These are phyloP conservation scores for Psilocybe subaeruginosa DNA, from an alignment of 768 basidiomycete species.

Conservation along the genomic window DNA sequence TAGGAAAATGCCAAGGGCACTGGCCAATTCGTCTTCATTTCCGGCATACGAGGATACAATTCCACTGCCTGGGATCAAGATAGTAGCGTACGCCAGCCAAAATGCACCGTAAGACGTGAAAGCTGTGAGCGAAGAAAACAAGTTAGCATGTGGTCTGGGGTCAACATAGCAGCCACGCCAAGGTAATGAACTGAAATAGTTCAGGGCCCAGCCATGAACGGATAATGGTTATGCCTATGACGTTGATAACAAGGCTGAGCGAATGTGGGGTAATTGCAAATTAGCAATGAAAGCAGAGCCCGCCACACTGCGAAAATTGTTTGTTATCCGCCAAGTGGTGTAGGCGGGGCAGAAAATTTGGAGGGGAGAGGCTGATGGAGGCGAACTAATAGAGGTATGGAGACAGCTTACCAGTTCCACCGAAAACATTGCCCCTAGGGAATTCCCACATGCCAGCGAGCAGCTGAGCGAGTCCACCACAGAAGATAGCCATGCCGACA, in stretches of 20 bases:
- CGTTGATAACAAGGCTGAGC: conserved; percentile 2
- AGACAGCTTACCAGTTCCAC: conserved; percentile 65
- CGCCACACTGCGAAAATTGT: not conserved
- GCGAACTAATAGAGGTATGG: not conserved
- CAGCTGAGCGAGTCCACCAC: conserved; percentile 84
- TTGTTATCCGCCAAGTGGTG: not conserved
- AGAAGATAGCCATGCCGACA: conserved; percentile 85
- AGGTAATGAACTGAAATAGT: not conserved
- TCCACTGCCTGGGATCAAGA: conserved; percentile 73
- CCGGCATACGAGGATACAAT: conserved; percentile 53
- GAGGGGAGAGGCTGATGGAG: not conserved
- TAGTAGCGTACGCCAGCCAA: conserved; percentile 83
- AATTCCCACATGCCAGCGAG: conserved; percentile 92
- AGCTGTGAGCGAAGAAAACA: conserved; percentile 40
- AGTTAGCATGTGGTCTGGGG: not conserved
- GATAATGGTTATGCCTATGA: not conserved
- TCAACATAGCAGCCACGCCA: not conserved
- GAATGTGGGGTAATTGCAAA: conserved; percentile 8
- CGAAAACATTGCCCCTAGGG: conserved; percentile 69
- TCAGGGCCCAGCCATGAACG: not conserved
- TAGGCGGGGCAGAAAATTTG: not conserved
- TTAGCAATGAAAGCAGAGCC: not conserved
- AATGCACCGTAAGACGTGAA: conserved; percentile 87
- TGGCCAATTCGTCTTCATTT: conserved; percentile 37
- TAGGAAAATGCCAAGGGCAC: conserved; percentile 75